Evolutionary conservation across 148 eudicot genomes (phyloP).

Genomic region (Agrostemma githago): DNA sequence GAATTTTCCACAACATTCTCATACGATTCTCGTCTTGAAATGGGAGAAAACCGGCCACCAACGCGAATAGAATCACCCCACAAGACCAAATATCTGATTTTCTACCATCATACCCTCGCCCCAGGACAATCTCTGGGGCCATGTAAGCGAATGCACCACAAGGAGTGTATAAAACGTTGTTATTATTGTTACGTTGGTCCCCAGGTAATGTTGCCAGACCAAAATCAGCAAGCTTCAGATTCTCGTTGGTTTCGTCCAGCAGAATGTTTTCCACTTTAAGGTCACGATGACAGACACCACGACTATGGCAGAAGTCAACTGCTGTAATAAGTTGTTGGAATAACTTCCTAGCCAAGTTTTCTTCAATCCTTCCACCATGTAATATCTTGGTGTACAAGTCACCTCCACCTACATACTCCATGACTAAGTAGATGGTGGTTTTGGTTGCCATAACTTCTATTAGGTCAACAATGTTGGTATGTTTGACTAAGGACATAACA

Average conservation of each 20-base stretch:
- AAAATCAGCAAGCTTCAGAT: conserved; percentile 44
- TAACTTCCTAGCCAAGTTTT: conserved; percentile 40
- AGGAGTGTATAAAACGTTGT: conserved; percentile 41
- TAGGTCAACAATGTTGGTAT: conserved; percentile 51
- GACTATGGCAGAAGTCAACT: conserved; percentile 48
- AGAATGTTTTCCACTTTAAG: conserved; percentile 53
- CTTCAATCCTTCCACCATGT: conserved; percentile 28
- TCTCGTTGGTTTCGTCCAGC: conserved; percentile 34
- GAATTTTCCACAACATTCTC: conserved; percentile 40
- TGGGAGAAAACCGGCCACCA: conserved; percentile 41
- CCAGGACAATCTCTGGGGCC: conserved; percentile 47
- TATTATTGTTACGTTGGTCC: conserved; percentile 6
- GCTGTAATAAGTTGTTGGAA: conserved; percentile 52
- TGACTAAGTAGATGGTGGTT: conserved; percentile 36
- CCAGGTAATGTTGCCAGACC: conserved; percentile 49
- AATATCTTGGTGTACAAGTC: conserved; percentile 43
- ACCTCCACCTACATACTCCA: conserved; percentile 58
- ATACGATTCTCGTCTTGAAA: conserved; percentile 43
- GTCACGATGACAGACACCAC: conserved; percentile 55
- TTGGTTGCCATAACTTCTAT: conserved; percentile 69
- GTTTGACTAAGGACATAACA: conserved; percentile 45
- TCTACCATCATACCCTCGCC: conserved; percentile 35
- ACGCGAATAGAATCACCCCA: conserved; percentile 42
- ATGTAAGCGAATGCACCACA: conserved; percentile 62
- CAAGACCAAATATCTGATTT: conserved; percentile 54